Conservation (phyloP, 495 filamentous ascomycete species). For the Xylaria castorea region DNA sequence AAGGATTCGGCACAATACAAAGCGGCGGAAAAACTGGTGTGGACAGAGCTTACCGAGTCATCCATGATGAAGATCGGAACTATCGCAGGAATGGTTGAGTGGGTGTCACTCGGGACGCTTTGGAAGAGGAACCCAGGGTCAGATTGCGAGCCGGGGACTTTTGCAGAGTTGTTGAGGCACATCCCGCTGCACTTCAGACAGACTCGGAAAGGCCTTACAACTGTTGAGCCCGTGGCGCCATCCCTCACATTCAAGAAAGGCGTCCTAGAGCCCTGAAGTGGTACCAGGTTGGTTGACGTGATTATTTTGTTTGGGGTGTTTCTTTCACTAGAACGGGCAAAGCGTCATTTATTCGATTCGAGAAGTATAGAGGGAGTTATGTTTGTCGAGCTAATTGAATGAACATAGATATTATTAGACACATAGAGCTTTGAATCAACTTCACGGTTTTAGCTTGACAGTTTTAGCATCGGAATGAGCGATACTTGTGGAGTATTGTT, state of each 20-base stretch:
- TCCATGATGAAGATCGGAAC: slow-evolving; percentile 16
- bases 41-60: slow-evolving; percentile 6
- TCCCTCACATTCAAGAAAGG: slow-evolving; percentile 16
- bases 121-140: slow-evolving; percentile 31
- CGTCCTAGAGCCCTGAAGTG: not conserved
- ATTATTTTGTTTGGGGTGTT: not conserved
- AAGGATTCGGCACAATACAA: slow-evolving; percentile 15
- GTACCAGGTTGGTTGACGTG: not conserved
- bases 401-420: not conserved
- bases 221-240: not conserved
- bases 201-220: slow-evolving; percentile 13
- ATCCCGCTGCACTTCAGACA: slow-evolving; percentile 34
- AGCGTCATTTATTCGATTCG: not conserved
- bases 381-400: not conserved
- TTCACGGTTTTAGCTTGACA: too few species aligned
- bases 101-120: slow-evolving; percentile 27
- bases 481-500: too few species aligned
- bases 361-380: not conserved
- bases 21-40: not conserved
- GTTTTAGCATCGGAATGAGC: too few species aligned
- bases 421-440: not conserved
- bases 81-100: slow-evolving; percentile 21
- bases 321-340: not conserved
- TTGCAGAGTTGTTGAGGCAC: slow-evolving; percentile 36
- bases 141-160: slow-evolving; percentile 33